Evolutionary conservation across 345 rosid genomes (phyloP).

Genomic region (Erysimum cheiranthoides): DNA sequence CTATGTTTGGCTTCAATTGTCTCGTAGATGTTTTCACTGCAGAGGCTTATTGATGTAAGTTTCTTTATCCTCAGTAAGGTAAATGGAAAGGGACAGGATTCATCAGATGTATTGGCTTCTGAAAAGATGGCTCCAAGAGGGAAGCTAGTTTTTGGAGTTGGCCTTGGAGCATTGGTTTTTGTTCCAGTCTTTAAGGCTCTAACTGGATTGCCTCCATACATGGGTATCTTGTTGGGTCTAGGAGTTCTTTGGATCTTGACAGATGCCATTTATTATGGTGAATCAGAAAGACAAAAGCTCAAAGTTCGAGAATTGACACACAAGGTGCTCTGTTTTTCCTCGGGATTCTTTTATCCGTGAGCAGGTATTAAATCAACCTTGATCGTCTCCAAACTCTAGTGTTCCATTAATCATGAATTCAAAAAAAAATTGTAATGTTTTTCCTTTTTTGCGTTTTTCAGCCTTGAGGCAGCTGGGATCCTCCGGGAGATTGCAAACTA

Average conservation of each 20-base stretch:
- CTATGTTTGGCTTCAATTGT: not conserved
- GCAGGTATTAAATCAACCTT: too few relatives aligned
- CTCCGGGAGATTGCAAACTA: too few relatives aligned
- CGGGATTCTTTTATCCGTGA: slow-evolving; percentile 81
- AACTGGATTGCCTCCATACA: slow-evolving; percentile 94
- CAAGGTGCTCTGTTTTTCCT: slow-evolving; percentile 96
- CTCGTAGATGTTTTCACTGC: slow-evolving; percentile 1
- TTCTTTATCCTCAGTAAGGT: slow-evolving; percentile 72
- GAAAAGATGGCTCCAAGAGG: slow-evolving; percentile 98
- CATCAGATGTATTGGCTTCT: slow-evolving; percentile 67
- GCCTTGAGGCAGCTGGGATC: slow-evolving; percentile 95
- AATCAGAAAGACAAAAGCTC: slow-evolving; percentile 81
- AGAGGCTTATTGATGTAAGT: slow-evolving; percentile 42
- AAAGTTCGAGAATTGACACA: slow-evolving; percentile 91
- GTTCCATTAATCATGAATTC: not conserved
- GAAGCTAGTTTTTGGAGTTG: slow-evolving; percentile 79
- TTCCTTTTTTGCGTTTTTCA: slow-evolving; percentile 33
- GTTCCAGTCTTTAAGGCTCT: slow-evolving; percentile 92
- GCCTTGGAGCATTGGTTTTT: slow-evolving; percentile 83
- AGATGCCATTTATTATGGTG: slow-evolving; percentile 94
- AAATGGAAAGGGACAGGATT: slow-evolving; percentile 75
- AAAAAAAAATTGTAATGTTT: too few relatives aligned
- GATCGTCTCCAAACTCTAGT: slow-evolving; percentile 10
- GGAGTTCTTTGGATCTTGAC: slow-evolving; percentile 97
- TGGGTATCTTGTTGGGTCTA: slow-evolving; percentile 92